These are phyloP conservation scores for Blastocystis sp. DNA, from an alignment of 352 stramenopile species.

Conservation along the genomic window DNA sequence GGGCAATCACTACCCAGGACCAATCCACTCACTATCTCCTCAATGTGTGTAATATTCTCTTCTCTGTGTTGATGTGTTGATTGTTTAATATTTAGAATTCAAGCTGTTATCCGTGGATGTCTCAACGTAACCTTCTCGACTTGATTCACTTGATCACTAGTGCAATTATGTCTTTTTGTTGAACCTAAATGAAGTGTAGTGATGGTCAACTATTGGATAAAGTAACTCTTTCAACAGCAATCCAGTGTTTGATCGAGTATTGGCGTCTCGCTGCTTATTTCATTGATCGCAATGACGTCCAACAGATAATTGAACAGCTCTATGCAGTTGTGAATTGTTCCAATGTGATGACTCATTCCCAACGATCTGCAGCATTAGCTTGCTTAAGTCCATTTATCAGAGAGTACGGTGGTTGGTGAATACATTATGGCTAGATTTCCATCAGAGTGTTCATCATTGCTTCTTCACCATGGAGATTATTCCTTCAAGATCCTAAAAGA, in stretches of 20 bases:
- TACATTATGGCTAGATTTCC: background rate
- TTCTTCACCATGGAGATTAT: background rate
- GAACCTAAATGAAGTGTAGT: background rate
- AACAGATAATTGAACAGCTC: background rate
- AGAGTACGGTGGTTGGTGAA: background rate
- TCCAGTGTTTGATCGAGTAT: slow-evolving; percentile 6
- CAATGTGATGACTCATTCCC: background rate
- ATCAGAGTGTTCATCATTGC: background rate
- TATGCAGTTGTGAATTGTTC: background rate
- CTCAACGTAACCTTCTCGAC: background rate
- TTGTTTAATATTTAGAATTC: slow-evolving; percentile 2
- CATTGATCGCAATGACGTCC: background rate
- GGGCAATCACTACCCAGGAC: background rate
- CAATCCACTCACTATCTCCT: background rate
- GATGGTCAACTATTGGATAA: background rate
- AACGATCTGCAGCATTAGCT: background rate
- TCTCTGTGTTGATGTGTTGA: background rate
- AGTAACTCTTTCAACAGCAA: background rate
- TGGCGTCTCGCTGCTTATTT: background rate
- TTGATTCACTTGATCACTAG: background rate
- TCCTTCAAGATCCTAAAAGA: too few relatives aligned
- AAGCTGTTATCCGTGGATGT: background rate
- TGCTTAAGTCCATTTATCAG: background rate
- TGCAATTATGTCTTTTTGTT: background rate
- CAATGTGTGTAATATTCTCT: background rate